Conservation (phyloP, 495 filamentous ascomycete species). For the Glonium stellatum region DNA sequence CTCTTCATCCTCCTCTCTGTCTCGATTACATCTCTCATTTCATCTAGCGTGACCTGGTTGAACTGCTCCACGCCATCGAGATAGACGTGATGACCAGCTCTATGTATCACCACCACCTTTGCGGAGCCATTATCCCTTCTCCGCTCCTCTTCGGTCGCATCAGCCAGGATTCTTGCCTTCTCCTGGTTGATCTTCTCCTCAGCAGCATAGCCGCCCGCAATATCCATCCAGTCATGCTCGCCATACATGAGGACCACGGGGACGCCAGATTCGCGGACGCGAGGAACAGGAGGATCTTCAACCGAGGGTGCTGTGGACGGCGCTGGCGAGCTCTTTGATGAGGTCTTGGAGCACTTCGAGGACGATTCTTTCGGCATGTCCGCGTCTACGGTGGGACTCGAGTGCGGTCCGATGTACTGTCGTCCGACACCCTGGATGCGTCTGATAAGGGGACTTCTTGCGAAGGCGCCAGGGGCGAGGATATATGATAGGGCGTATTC, state of each 20-base stretch:
- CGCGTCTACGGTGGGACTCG: constrained; percentile 25
- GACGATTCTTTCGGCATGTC: constrained; percentile 13
- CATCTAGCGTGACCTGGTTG: constrained; percentile 64
- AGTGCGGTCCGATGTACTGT: constrained; percentile 30
- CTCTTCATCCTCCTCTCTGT: constrained; percentile 3
- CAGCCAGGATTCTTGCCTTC: constrained; percentile 47
- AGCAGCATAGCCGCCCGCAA: constrained; percentile 73
- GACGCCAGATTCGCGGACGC: constrained; percentile 61
- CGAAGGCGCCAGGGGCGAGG: constrained; percentile 87
- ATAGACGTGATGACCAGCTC: constrained; percentile 90
- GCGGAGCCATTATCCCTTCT: constrained; percentile 63
- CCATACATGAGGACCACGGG: constrained; percentile 93
- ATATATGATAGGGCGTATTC: constrained; percentile 93
- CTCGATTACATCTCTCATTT: constrained; percentile 65
- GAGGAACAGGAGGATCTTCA: not conserved
- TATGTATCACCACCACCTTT: constrained; percentile 75
- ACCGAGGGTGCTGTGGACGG: constrained; percentile 9
- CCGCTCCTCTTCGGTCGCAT: constrained; percentile 62
- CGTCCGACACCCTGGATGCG: constrained; percentile 81
- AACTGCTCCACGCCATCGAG: constrained; percentile 87
- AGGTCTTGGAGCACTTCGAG: constrained; percentile 6
- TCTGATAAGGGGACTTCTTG: constrained; percentile 77
- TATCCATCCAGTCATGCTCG: constrained; percentile 98
- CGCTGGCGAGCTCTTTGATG: constrained; percentile 6
- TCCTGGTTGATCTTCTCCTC: constrained; percentile 72